These are phyloP conservation scores for Zymoseptoria tritici DNA, from an alignment of 2,329 filamentous ascomycete genomes.

Conservation along the genomic window DNA sequence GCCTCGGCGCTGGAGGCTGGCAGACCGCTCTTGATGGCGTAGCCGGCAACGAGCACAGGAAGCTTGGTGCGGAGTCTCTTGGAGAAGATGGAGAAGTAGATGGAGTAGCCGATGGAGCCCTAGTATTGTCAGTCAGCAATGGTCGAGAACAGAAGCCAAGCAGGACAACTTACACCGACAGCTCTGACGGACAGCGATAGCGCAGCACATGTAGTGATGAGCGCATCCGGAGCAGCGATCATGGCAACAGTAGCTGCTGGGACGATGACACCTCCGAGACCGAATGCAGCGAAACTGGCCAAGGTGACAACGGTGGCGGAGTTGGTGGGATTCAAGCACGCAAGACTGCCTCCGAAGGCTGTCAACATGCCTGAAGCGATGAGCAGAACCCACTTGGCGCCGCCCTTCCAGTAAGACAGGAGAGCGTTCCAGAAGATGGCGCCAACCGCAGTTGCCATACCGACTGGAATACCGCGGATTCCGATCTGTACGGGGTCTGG, in stretches of 20 bases:
- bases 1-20: slow-evolving; percentile 10
- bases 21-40: slow-evolving; percentile 19
- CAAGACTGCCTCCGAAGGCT: slow-evolving; percentile 39
- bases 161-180: slow-evolving; percentile 10
- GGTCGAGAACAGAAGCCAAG: not conserved
- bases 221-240: slow-evolving; percentile 24
- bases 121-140: not conserved
- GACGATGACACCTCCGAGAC: slow-evolving; percentile 30
- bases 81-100: slow-evolving; percentile 27
- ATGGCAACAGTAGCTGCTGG: slow-evolving; percentile 27
- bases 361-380: slow-evolving; percentile 17
- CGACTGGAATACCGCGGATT: slow-evolving; percentile 55
- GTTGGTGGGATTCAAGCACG: slow-evolving; percentile 50
- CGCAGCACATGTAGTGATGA: slow-evolving; percentile 25
- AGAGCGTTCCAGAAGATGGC: slow-evolving; percentile 52
- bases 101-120: slow-evolving; percentile 23
- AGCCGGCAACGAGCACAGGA: slow-evolving; percentile 15
- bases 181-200: slow-evolving; percentile 26
- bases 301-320: slow-evolving; percentile 16
- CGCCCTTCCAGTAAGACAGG: slow-evolving; percentile 50
- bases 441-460: slow-evolving; percentile 51
- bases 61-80: slow-evolving; percentile 19
- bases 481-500: slow-evolving; percentile 57
- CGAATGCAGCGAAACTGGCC: slow-evolving; percentile 30
- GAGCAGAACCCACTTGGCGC: slow-evolving; percentile 53